Evolutionary conservation across 805 yeast species (phyloP).

Genomic region (Blastobotrys peoriensis): DNA sequence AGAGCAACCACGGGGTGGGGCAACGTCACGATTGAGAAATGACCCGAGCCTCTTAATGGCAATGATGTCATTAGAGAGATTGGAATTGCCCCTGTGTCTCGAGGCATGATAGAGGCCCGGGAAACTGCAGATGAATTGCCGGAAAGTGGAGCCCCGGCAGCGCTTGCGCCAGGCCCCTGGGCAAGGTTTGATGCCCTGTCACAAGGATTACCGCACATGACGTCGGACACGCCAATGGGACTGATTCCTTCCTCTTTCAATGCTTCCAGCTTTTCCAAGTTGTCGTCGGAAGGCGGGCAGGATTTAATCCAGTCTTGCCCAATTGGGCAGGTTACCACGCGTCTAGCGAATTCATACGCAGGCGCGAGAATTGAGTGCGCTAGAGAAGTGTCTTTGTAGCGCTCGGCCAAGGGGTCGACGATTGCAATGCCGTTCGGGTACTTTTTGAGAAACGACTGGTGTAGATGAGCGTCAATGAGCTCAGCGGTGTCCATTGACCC

Average conservation of each 20-base stretch:
- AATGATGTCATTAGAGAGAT: constrained; percentile 1
- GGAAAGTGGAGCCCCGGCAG: not conserved
- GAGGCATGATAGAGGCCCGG: too few relatives aligned
- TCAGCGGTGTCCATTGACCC: constrained; percentile 16
- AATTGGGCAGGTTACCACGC: constrained; percentile 22
- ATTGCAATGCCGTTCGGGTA: constrained; percentile 19
- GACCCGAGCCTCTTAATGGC: constrained; percentile 5
- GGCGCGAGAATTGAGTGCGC: constrained; percentile 11
- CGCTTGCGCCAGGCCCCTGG: not conserved
- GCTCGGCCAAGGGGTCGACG: constrained; percentile 19
- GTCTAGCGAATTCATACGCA: constrained; percentile 17
- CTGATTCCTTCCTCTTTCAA: constrained; percentile 2
- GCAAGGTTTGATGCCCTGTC: not conserved
- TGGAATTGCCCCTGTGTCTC: constrained; percentile 1
- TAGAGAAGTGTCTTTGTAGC: not conserved
- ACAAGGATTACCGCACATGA: constrained; percentile 17
- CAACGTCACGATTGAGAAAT: constrained; percentile 14
- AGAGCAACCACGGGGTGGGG: constrained; percentile 18
- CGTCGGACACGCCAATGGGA: not conserved
- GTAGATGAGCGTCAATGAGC: constrained; percentile 25
- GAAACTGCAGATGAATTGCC: too few relatives aligned
- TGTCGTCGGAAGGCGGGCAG: constrained; percentile 24
- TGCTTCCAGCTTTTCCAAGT: not conserved
- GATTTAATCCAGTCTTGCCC: constrained; percentile 5
- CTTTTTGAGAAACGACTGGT: constrained; percentile 20